Percentiles rank a stretch among this genome's conserved stretches.
These are phyloP conservation scores for Astragalus glycyphyllos DNA, from an alignment of 306 rosid genomes.

Conservation along the genomic window DNA sequence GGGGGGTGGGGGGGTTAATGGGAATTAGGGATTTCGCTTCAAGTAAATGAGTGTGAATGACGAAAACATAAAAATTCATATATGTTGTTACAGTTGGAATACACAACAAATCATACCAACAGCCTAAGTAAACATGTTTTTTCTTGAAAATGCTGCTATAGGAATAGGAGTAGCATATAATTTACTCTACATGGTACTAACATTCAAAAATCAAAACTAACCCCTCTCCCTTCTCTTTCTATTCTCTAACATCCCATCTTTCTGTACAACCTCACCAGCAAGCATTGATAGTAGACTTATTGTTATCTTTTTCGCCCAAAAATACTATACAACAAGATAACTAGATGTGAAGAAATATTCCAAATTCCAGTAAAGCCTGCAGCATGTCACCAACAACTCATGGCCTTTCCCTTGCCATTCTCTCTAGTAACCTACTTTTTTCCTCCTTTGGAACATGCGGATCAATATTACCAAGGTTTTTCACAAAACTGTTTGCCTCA, in stretches of 20 bases:
- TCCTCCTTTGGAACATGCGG: conserved; percentile 63
- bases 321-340: conserved; percentile 35
- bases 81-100: too few species aligned
- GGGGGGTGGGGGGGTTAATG: too few species aligned
- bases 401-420: conserved; percentile 65
- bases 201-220: too few species aligned
- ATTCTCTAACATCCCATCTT: conserved; percentile 26
- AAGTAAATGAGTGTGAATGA: too few species aligned
- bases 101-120: too few species aligned
- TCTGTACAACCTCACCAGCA: conserved; percentile 39
- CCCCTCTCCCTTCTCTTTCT: too few species aligned
- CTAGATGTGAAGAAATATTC: conserved; percentile 16
- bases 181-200: too few species aligned
- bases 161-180: too few species aligned
- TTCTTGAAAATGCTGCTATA: too few species aligned
- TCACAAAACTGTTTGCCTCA: conserved; percentile 69
- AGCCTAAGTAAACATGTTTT: too few species aligned
- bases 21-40: too few species aligned
- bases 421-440: conserved; percentile 62
- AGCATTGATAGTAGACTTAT: conserved; percentile 18
- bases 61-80: too few species aligned
- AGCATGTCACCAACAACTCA: conserved; percentile 41
- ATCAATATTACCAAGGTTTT: conserved; percentile 64
- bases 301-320: conserved; percentile 35
- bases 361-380: conserved; percentile 33